Conservation (phyloP, 805 yeast species). For the Ogataea neopini region DNA sequence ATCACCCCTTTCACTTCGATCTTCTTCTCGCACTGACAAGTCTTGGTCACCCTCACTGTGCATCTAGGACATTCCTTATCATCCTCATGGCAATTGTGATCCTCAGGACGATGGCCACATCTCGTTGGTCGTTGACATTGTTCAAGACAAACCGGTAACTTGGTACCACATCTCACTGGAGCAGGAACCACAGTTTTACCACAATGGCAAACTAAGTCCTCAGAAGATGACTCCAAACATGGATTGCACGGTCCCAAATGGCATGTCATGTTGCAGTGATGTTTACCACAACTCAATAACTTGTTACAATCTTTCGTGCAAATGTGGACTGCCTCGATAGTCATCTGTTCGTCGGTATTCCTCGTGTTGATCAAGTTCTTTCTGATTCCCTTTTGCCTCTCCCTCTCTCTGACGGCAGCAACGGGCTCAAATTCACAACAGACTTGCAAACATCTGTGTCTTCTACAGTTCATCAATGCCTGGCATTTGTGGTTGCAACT, state of each 20-base stretch:
- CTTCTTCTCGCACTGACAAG: slow-evolving; percentile 34
- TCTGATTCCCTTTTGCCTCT: slow-evolving; percentile 48
- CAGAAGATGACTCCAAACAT: slow-evolving; percentile 77
- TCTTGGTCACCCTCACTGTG: slow-evolving; percentile 43
- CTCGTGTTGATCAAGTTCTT: slow-evolving; percentile 40
- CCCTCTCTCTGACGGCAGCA: slow-evolving; percentile 59
- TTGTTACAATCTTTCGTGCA: slow-evolving; percentile 69
- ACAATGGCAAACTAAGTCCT: slow-evolving; percentile 78
- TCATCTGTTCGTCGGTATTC: slow-evolving; percentile 50
- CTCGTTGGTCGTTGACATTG: slow-evolving; percentile 57
- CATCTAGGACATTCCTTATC: slow-evolving; percentile 72
- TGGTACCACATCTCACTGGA: slow-evolving; percentile 83
- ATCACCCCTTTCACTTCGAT: slow-evolving; percentile 55
- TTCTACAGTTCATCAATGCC: slow-evolving; percentile 73
- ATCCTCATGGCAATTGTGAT: slow-evolving; percentile 77
- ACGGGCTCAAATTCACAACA: slow-evolving; percentile 72
- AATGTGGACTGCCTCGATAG: slow-evolving; percentile 71
- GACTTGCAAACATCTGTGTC: slow-evolving; percentile 67
- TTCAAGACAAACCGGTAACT: slow-evolving; percentile 60
- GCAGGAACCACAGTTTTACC: slow-evolving; percentile 77
- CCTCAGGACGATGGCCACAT: slow-evolving; percentile 74
- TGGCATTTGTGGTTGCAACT: slow-evolving; percentile 71
- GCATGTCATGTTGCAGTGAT: slow-evolving; percentile 67
- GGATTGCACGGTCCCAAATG: slow-evolving; percentile 81
- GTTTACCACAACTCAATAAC: slow-evolving; percentile 62